Evolutionary conservation across 1,284 basidiomycete species (phyloP).

Genomic region (Puccinia novopanici): DNA sequence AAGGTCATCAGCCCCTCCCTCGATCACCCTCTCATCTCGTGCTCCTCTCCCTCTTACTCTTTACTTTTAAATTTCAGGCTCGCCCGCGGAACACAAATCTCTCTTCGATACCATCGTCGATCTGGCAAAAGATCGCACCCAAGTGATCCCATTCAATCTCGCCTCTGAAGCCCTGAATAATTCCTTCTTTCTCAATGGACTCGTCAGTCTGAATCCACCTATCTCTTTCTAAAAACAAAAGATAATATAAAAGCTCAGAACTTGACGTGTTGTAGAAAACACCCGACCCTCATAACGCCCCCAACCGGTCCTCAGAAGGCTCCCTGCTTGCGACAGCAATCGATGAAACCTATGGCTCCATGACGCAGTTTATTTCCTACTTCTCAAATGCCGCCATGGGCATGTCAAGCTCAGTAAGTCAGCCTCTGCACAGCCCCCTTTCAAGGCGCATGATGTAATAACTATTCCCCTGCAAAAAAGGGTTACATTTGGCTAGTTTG

Average conservation of each 20-base stretch:
- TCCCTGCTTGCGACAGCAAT: constrained; percentile 37
- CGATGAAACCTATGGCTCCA: constrained; percentile 41
- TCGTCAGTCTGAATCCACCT: constrained; percentile 23
- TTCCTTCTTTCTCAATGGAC: constrained; percentile 42
- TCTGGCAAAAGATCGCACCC: constrained; percentile 39
- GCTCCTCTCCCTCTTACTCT: too few relatives aligned
- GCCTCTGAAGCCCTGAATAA: constrained; percentile 49
- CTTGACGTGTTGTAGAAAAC: not conserved
- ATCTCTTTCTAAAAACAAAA: not conserved
- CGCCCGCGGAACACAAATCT: constrained; percentile 9
- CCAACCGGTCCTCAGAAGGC: constrained; percentile 18
- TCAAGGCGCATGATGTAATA: too few relatives aligned
- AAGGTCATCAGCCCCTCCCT: constrained; percentile 36
- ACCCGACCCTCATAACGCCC: not conserved
- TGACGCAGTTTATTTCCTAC: constrained; percentile 44
- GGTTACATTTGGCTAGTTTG: constrained; percentile 48
- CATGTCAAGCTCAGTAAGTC: constrained; percentile 37
- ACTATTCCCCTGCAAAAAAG: too few relatives aligned
- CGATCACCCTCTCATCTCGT: too few relatives aligned
- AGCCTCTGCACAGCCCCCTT: not conserved
- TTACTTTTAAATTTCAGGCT: constrained; percentile 5
- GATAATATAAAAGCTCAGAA: not conserved
- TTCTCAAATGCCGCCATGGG: constrained; percentile 47
- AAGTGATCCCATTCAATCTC: constrained; percentile 37
- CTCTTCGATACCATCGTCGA: constrained; percentile 46